These are phyloP conservation scores for Dipteronia sinensis DNA, from an alignment of 345 rosid genomes.

Conservation along the genomic window DNA sequence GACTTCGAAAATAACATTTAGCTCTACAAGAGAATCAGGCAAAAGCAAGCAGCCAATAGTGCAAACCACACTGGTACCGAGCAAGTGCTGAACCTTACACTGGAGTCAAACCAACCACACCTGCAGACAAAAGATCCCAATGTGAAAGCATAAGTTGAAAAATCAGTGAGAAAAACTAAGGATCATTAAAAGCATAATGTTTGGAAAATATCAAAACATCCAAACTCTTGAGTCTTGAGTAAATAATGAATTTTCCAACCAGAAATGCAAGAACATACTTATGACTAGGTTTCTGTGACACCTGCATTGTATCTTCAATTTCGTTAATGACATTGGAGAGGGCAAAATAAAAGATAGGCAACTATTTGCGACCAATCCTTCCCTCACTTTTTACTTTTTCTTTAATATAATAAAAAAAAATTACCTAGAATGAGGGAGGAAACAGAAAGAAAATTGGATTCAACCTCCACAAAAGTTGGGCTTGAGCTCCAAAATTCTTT, in stretches of 20 bases:
- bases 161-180: not conserved
- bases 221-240: not conserved
- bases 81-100: conserved; percentile 20
- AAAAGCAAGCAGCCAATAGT: conserved; percentile 25
- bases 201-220: not conserved
- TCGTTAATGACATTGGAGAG: not conserved
- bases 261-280: not conserved
- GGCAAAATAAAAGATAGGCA: not conserved
- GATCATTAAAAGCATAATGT: not conserved
- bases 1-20: not conserved
- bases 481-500: not conserved
- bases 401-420: not conserved
- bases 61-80: conserved; percentile 8
- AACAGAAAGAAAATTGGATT: not conserved
- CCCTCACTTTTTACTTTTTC: not conserved
- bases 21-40: conserved; percentile 24
- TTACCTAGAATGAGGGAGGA: not conserved
- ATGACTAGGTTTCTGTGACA: not conserved
- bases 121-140: conserved; percentile 37
- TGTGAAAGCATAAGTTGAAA: not conserved
- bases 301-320: not conserved
- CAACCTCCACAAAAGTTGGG: not conserved
- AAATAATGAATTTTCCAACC: not conserved
- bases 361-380: not conserved
- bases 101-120: conserved; percentile 81